Evolutionary conservation across 495 filamentous ascomycete genomes (phyloP).

Genomic region (Aspergillus taichungensis): DNA sequence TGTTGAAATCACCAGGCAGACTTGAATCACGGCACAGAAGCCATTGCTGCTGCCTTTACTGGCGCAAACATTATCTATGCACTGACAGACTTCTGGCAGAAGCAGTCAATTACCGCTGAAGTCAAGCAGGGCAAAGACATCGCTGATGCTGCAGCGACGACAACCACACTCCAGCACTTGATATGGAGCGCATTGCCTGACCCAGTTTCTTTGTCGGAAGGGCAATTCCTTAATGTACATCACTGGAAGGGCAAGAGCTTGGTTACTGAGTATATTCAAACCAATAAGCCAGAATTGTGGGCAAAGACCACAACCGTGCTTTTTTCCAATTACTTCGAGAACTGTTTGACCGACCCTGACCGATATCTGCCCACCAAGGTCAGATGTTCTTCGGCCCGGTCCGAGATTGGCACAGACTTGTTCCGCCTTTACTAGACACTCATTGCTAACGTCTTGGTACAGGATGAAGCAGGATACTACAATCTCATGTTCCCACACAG

Average conservation of each 20-base stretch:
- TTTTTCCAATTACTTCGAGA: constrained; percentile 14
- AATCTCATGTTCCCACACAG: constrained; percentile 8
- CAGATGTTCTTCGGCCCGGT: too few species aligned
- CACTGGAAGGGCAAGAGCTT: constrained; percentile 12
- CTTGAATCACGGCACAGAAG: constrained; percentile 33
- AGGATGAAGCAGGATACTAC: constrained; percentile 5
- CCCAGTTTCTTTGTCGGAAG: constrained; percentile 2
- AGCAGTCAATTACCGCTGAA: constrained; percentile 34
- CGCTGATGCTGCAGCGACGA: constrained; percentile 34
- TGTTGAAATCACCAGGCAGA: constrained; percentile 30
- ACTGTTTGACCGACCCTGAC: constrained; percentile 6
- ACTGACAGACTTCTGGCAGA: constrained; percentile 49
- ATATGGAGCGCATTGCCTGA: constrained; percentile 8
- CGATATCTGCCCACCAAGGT: constrained; percentile 6
- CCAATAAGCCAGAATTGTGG: constrained; percentile 6
- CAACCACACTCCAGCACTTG: constrained; percentile 1
- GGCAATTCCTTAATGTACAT: constrained; percentile 4
- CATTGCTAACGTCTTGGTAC: not conserved
- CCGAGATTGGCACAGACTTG: too few species aligned
- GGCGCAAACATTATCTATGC: constrained; percentile 49
- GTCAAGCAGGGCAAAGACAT: constrained; percentile 45
- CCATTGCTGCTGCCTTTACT: constrained; percentile 41
- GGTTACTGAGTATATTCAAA: constrained; percentile 9
- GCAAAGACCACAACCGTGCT: constrained; percentile 9
- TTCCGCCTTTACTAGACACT: too few species aligned